Evolutionary conservation across 2,329 filamentous ascomycete genomes (phyloP).

Genomic region (Fusarium multiceps): DNA sequence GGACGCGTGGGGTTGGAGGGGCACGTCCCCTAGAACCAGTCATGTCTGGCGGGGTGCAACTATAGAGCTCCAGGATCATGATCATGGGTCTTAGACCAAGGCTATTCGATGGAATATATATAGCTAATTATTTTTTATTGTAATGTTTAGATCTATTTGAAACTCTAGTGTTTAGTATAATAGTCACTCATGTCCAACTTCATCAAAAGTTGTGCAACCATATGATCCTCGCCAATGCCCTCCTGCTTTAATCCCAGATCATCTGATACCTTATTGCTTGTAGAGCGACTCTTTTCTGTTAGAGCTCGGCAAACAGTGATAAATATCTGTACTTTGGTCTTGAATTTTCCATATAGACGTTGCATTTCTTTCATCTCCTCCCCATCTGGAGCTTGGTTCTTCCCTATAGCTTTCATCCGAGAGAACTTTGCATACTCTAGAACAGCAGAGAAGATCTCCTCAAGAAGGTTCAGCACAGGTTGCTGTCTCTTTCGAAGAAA

Average conservation of each 20-base stretch:
- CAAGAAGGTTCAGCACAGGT: slow-evolving; percentile 76
- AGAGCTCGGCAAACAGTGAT: slow-evolving; percentile 76
- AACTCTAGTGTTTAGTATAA: slow-evolving; percentile 57
- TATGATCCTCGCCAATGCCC: slow-evolving; percentile 62
- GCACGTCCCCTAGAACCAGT: not conserved
- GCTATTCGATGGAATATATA: not conserved
- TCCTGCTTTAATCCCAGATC: slow-evolving; percentile 51
- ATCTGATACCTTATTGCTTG: slow-evolving; percentile 47
- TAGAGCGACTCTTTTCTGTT: slow-evolving; percentile 68
- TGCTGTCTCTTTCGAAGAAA: slow-evolving; percentile 80
- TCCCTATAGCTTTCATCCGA: slow-evolving; percentile 53
- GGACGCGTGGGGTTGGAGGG: slow-evolving; percentile 28
- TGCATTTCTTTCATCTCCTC: slow-evolving; percentile 39
- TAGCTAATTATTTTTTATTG: not conserved
- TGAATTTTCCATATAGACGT: slow-evolving; percentile 72
- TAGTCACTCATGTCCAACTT: slow-evolving; percentile 78
- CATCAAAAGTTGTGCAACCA: slow-evolving; percentile 74
- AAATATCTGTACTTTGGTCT: slow-evolving; percentile 79
- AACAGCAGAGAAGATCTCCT: slow-evolving; percentile 80
- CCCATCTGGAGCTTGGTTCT: slow-evolving; percentile 25
- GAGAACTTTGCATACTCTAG: slow-evolving; percentile 73
- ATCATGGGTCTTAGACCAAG: not conserved
- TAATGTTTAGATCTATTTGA: not conserved
- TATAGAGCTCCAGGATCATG: not conserved
- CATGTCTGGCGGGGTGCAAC: not conserved